A percentile compares a stretch with the other conserved stretches of the same genome.
Conservation (phyloP, 176 grass and related monocot species). For the Secale cereale region DNA sequence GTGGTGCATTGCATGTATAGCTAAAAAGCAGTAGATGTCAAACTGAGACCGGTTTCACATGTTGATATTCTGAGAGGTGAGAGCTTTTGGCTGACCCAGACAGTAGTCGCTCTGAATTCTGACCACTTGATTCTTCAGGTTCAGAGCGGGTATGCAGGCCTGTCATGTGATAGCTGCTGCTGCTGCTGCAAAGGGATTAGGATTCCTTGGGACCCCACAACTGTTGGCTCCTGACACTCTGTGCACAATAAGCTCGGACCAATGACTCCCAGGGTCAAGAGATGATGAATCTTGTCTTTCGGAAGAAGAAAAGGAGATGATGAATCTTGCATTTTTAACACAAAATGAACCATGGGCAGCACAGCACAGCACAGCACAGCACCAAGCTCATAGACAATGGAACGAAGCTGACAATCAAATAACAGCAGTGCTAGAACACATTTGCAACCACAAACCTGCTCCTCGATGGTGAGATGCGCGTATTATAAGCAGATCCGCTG, state of each 20-base stretch:
- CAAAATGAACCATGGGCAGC: background rate
- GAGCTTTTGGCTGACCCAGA: slow-evolving; percentile 25
- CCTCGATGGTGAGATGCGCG: background rate
- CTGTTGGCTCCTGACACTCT: slow-evolving; percentile 28
- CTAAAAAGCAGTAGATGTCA: slow-evolving; percentile 20
- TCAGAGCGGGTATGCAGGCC: slow-evolving; percentile 24
- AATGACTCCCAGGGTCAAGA: slow-evolving; percentile 31
- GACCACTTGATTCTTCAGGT: slow-evolving; percentile 33
- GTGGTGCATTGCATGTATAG: background rate
- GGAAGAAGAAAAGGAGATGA: too few species aligned
- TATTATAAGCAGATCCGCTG: background rate
- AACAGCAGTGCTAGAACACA: background rate
- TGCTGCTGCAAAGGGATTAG: slow-evolving; percentile 27
- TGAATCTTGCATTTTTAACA: slow-evolving; percentile 14
- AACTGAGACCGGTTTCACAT: slow-evolving; percentile 35
- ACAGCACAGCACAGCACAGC: background rate
- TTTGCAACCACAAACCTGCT: background rate
- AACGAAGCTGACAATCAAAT: background rate
- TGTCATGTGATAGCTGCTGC: slow-evolving; percentile 34
- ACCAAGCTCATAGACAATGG: background rate
- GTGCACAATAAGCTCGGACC: slow-evolving; percentile 25
- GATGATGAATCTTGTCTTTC: too few species aligned
- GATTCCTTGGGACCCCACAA: slow-evolving; percentile 32
- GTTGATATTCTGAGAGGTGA: slow-evolving; percentile 30
- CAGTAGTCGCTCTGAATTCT: slow-evolving; percentile 28